Percentiles rank a stretch among this genome's conserved stretches.
phyloP scores from a whole-genome alignment of 2,329 filamentous ascomycete species.

The Cladosporium halotolerans region DNA sequence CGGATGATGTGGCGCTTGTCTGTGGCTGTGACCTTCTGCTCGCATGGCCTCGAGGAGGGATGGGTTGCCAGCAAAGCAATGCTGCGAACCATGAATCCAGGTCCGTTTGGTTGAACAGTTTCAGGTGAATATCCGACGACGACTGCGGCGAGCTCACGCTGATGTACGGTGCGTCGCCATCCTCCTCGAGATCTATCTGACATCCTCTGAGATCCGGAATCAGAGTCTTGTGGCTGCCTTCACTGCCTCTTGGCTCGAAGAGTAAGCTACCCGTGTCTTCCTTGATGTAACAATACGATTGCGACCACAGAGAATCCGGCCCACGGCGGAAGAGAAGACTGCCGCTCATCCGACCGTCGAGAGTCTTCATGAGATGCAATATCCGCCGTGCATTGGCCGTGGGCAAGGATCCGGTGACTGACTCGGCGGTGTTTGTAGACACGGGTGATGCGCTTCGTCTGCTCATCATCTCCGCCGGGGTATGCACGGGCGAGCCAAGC shows the following conservation, averaged over 20 bases:
- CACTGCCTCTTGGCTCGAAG: constrained; percentile 64
- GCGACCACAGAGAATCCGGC: constrained; percentile 56
- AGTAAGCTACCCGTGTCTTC: constrained; percentile 68
- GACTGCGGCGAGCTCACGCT: constrained; percentile 49
- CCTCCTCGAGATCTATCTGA: constrained; percentile 51
- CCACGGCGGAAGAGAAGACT: constrained; percentile 66
- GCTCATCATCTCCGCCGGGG: constrained; percentile 16
- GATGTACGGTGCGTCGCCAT: constrained; percentile 43
- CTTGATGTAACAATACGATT: constrained; percentile 71
- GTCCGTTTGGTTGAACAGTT: constrained; percentile 59
- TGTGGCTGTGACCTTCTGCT: constrained; percentile 43
- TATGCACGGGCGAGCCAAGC: constrained; percentile 22
- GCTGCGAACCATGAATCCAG: constrained; percentile 76
- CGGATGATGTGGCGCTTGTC: constrained; percentile 19
- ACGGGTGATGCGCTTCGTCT: constrained; percentile 26
- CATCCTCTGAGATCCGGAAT: constrained; percentile 71
- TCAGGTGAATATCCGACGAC: constrained; percentile 57
- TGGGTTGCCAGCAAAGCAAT: constrained; percentile 73
- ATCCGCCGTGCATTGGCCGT: constrained; percentile 63
- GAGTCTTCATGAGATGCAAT: constrained; percentile 67
- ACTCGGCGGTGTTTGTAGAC: constrained; percentile 25
- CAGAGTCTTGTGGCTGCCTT: constrained; percentile 58
- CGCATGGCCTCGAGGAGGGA: constrained; percentile 53
- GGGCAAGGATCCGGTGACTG: constrained; percentile 28
- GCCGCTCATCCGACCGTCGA: constrained; percentile 74